A percentile compares a stretch with the other conserved stretches of the same genome.
These are phyloP conservation scores for Periconia macrospinosa DNA, from an alignment of 2,329 filamentous ascomycete genomes.

Conservation along the genomic window DNA sequence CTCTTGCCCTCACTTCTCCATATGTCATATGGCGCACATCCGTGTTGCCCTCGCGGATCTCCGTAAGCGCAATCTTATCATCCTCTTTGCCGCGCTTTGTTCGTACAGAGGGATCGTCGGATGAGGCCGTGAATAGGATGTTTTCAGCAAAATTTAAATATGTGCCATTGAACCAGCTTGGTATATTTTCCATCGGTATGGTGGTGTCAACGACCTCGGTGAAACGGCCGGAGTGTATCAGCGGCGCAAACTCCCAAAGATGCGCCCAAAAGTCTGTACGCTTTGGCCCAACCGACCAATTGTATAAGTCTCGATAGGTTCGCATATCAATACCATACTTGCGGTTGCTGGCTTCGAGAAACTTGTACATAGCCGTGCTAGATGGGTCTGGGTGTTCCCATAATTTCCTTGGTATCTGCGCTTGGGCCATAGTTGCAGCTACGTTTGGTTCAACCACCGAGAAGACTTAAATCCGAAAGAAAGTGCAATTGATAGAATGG, in stretches of 20 bases:
- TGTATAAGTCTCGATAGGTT: conserved; percentile 70
- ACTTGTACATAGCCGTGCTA: conserved; percentile 49
- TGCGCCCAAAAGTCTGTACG: conserved; percentile 51
- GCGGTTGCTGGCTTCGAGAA: conserved; percentile 61
- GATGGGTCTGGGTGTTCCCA: conserved; percentile 51
- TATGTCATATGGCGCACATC: conserved; percentile 62
- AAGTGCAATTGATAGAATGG: too few species aligned
- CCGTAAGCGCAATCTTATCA: conserved; percentile 68
- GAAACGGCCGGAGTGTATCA: conserved; percentile 36
- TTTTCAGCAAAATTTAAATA: conserved; percentile 80
- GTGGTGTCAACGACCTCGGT: conserved; percentile 66
- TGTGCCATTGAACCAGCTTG: conserved; percentile 76
- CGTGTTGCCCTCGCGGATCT: conserved; percentile 68
- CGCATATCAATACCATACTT: conserved; percentile 61
- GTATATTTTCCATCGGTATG: conserved; percentile 70
- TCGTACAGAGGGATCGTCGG: conserved; percentile 48
- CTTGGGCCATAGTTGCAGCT: conserved; percentile 4
- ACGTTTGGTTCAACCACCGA: too few species aligned
- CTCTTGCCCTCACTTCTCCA: conserved; percentile 63
- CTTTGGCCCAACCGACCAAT: conserved; percentile 64
- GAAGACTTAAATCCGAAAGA: too few species aligned
- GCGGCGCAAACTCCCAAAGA: conserved; percentile 28
- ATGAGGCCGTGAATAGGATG: conserved; percentile 62
- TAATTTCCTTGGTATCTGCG: conserved; percentile 47
- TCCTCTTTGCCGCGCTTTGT: conserved; percentile 70